A percentile compares a stretch with the other conserved stretches of the same genome.
These are phyloP conservation scores for Solanum etuberosum DNA, from an alignment of 257 asterid genomes.

Conservation along the genomic window DNA sequence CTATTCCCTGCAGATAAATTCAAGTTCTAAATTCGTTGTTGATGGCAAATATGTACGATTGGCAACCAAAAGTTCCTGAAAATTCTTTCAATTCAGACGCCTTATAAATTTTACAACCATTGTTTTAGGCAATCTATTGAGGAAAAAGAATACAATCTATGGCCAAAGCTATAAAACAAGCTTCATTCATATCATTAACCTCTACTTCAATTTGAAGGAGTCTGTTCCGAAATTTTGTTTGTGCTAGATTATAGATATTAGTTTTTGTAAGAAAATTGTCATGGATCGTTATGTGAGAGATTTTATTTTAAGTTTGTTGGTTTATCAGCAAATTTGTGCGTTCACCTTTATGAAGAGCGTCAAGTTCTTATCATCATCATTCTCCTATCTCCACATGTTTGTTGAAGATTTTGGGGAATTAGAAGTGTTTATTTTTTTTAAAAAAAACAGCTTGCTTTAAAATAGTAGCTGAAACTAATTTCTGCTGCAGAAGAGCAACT, in stretches of 20 bases:
- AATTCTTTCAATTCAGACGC: neutral
- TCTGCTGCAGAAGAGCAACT: neutral
- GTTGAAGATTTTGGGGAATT: neutral
- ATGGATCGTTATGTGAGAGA: neutral
- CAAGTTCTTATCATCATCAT: neutral
- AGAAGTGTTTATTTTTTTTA: neutral
- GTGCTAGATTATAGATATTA: neutral
- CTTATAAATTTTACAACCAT: neutral
- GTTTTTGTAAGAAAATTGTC: neutral
- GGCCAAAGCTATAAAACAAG: neutral
- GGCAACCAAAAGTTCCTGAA: slow-evolving; percentile 26
- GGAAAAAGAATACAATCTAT: neutral
- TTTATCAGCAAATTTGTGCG: neutral
- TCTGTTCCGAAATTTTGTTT: neutral
- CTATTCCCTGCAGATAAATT: slow-evolving; percentile 37
- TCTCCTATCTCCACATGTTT: neutral
- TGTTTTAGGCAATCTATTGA: neutral
- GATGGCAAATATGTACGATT: slow-evolving; percentile 55
- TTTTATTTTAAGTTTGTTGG: neutral
- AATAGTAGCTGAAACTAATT: neutral
- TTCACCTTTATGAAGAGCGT: neutral
- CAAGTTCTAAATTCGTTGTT: slow-evolving; percentile 49
- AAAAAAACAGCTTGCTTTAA: no score
- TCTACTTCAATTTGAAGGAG: neutral
- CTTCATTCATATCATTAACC: neutral